A percentile compares a stretch with the other conserved stretches of the same genome.
These are phyloP conservation scores for Artemisia annua DNA, from an alignment of 129 eudicot species.

Conservation along the genomic window DNA sequence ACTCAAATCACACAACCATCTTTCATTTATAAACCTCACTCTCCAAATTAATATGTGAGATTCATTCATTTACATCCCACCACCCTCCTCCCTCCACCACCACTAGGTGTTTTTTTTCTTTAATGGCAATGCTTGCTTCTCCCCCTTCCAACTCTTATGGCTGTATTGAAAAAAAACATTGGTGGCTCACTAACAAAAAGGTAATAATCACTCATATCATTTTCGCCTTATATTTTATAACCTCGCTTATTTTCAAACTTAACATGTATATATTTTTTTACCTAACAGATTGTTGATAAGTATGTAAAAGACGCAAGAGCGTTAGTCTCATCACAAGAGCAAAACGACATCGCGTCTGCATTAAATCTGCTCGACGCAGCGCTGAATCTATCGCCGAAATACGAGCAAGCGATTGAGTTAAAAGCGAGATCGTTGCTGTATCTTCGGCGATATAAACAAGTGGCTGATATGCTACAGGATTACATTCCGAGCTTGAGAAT, in stretches of 20 bases:
- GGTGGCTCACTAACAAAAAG: conserved; percentile 94
- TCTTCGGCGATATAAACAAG: conserved; percentile 73
- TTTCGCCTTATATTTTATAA: background rate
- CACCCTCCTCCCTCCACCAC: too few species aligned
- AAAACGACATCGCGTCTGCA: conserved; percentile 58
- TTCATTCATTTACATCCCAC: background rate
- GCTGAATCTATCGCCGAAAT: conserved; percentile 59
- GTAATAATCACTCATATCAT: conserved; percentile 28
- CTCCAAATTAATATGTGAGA: conserved; percentile 4
- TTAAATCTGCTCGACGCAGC: conserved; percentile 79
- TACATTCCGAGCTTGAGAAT: conserved; percentile 80
- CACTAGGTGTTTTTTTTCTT: background rate
- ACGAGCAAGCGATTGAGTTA: conserved; percentile 70
- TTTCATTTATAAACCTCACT: background rate
- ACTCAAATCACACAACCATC: background rate
- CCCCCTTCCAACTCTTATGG: conserved; percentile 63
- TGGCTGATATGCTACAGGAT: conserved; percentile 93
- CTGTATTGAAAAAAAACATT: conserved; percentile 67
- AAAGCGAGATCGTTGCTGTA: conserved; percentile 76
- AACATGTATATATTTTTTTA: background rate
- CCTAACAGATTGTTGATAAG: conserved; percentile 71
- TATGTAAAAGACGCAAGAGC: conserved; percentile 72
- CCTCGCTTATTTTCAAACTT: background rate
- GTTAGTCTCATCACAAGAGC: conserved; percentile 61
- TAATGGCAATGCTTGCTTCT: conserved; percentile 53